Evolutionary conservation across 306 rosid species (phyloP), one percentile per base, ranked within the genome.

Genomic region (Malus sieversii): DNA sequence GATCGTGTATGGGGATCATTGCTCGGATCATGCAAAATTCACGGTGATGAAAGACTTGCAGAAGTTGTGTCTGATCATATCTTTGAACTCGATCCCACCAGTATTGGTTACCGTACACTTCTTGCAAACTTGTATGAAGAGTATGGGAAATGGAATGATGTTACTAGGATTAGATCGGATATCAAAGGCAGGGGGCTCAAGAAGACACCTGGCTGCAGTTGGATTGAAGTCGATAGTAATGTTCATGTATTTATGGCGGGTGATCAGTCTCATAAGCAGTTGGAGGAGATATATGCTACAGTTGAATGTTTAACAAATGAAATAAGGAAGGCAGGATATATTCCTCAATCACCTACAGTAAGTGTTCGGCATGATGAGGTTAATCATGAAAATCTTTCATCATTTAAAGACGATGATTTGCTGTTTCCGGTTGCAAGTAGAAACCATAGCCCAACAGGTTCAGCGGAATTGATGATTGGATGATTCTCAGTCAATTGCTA

Each of bases 1-100:
- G 84, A 84, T 42, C 71, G 70, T 53, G 68, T 84, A 73, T 84
- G 87, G 87, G 87, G 87, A 73, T 80, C 87, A 8, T 77, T 84
- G 71, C 87, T 84, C 44, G 82, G 80, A 22, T 75, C 87, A 15
- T 84, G 87, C 82, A 81, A 81, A 78, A 82, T 57, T 78, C 70
- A 82, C 33, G 77, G 85, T 10, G 63, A 79, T 79, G 80, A 70
- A 73, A 58, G 55, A 65, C 61, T 85, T 63, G 88, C 85, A 14
- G 81, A 81, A 68, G 76, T 75, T 63, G 88, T 82, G 30, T 76
- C 81, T 45, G 48, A 71, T 58, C 79, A 69, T 33, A 63, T 85
- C 65, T 75, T 81, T 59, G 51, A 57, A 48, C 79, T 85, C 14
- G 79, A 81, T 63, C 82, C 85, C n/a, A 42, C 65, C 2, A 78